A percentile compares a stretch with the other conserved stretches of the same genome.
These are phyloP conservation scores for Fusarium palustre DNA, from an alignment of 2,329 filamentous ascomycete genomes.

Conservation along the genomic window DNA sequence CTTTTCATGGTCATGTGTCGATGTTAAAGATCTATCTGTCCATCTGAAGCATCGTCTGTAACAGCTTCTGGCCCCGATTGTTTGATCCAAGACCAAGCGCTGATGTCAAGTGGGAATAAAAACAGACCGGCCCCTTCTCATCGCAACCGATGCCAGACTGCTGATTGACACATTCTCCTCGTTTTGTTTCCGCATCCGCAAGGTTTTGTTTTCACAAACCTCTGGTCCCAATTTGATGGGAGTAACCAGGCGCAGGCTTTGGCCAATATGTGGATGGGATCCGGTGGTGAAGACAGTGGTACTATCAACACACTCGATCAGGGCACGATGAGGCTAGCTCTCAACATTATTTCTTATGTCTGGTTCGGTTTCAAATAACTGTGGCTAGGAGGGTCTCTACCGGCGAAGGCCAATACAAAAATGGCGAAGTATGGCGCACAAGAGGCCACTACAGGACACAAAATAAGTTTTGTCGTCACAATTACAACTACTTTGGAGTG, in stretches of 20 bases:
- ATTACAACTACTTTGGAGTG: slow-evolving; percentile 71
- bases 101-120: not conserved
- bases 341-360: slow-evolving; percentile 72
- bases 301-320: slow-evolving; percentile 68
- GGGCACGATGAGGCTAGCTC: slow-evolving; percentile 72
- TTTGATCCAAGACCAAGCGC: not conserved
- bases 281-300: slow-evolving; percentile 33
- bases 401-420: slow-evolving; percentile 57
- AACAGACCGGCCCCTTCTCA: not conserved
- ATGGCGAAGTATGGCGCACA: slow-evolving; percentile 62
- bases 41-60: not conserved
- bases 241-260: slow-evolving; percentile 69
- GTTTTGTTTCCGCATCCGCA: not conserved
- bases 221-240: not conserved
- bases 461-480: slow-evolving; percentile 74
- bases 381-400: slow-evolving; percentile 71
- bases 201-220: not conserved
- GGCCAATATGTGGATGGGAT: slow-evolving; percentile 67
- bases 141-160: not conserved
- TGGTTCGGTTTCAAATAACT: slow-evolving; percentile 74
- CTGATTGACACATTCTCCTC: not conserved
- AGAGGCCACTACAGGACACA: slow-evolving; percentile 63
- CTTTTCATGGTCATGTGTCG: not conserved
- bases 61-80: not conserved
- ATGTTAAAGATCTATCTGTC: not conserved